phyloP scores from a whole-genome alignment of 805 yeast species.

The Pichia membranifaciens region DNA sequence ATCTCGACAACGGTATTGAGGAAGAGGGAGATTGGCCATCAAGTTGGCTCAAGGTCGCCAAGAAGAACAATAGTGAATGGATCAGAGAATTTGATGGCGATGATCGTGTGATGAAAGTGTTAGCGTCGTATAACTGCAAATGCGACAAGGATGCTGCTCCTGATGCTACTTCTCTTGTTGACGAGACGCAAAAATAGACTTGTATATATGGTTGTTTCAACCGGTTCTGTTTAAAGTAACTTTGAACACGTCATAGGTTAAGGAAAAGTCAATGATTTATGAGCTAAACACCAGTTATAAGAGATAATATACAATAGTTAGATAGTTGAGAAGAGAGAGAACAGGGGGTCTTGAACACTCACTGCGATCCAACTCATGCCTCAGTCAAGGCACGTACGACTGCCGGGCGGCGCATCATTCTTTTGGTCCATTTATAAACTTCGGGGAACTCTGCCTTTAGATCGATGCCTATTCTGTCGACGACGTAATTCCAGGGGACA shows the following conservation, averaged over 20 bases:
- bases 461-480: constrained; percentile 85
- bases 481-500: constrained; percentile 97
- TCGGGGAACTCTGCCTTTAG: constrained; percentile 87
- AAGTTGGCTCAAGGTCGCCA: constrained; percentile 76
- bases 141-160: constrained; percentile 20
- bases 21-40: constrained; percentile 88
- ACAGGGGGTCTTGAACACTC: no score
- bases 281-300: no score
- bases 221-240: no score
- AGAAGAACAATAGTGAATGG: constrained; percentile 80
- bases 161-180: not conserved
- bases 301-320: no score
- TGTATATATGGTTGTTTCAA: no score
- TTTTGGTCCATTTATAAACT: constrained; percentile 92
- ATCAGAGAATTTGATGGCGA: constrained; percentile 67
- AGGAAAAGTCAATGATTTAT: no score
- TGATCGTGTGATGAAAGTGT: constrained; percentile 49
- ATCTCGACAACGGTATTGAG: constrained; percentile 38
- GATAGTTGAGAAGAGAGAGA: not conserved
- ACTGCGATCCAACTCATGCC: not conserved
- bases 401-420: constrained; percentile 93
- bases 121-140: constrained; percentile 40
- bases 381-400: constrained; percentile 66
- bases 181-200: no score
- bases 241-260: no score